A percentile compares a stretch with the other conserved stretches of the same genome.
Evolutionary conservation across 2,329 filamentous ascomycete species (phyloP).

Genomic region (Penicillium sp.): DNA sequence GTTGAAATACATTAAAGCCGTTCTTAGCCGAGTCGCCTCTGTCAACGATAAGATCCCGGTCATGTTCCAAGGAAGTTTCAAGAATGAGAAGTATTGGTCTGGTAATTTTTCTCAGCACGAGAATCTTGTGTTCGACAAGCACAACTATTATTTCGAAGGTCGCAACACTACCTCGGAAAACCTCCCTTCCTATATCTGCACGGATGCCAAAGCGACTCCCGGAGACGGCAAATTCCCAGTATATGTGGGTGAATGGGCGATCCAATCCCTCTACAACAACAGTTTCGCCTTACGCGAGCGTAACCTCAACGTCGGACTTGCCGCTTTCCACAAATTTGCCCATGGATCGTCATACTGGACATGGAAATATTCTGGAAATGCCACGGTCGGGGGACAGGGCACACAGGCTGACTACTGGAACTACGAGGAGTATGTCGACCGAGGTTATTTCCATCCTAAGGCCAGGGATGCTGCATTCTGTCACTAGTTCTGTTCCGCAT

Average conservation of each 20-base stretch:
- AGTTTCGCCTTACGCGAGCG: constrained; percentile 19
- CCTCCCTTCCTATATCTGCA: constrained; percentile 19
- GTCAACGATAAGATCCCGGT: constrained; percentile 25
- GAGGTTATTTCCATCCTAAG: constrained; percentile 6
- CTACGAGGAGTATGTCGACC: constrained; percentile 13
- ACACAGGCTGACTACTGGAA: constrained; percentile 21
- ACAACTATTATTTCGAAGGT: constrained; percentile 31
- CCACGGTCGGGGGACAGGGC: constrained; percentile 17
- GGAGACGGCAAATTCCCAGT: constrained; percentile 22
- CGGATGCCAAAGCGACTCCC: constrained; percentile 18
- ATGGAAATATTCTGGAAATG: constrained; percentile 17
- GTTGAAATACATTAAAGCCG: constrained; percentile 26
- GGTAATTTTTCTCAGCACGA: constrained; percentile 13
- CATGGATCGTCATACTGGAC: constrained; percentile 23
- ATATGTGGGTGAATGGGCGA: constrained; percentile 26
- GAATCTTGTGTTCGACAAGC: constrained; percentile 32
- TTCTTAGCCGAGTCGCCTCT: constrained; percentile 20
- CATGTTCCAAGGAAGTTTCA: constrained; percentile 35
- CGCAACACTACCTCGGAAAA: constrained; percentile 21
- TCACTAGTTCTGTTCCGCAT: not conserved
- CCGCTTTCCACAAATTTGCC: constrained; percentile 13
- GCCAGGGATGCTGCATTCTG: not conserved
- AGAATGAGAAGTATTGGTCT: constrained; percentile 26
- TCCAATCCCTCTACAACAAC: constrained; percentile 22
- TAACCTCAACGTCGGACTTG: constrained; percentile 17